Conservation (phyloP, 768 basidiomycete genomes). For the Atractiella rhizophila region DNA sequence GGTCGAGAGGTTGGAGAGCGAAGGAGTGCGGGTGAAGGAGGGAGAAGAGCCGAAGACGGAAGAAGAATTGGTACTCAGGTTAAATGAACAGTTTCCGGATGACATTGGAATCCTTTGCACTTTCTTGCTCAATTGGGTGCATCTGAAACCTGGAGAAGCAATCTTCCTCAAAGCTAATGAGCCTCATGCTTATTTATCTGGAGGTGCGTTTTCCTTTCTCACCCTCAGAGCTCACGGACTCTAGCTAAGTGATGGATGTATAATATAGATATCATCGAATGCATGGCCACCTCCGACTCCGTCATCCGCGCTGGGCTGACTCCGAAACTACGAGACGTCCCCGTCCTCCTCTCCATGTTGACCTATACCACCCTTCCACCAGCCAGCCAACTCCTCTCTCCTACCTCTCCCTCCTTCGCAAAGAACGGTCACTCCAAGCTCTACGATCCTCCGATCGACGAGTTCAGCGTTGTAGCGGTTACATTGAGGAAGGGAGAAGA, state of each 20-base stretch:
- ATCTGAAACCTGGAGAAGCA: constrained; percentile 54
- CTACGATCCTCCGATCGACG: constrained; percentile 78
- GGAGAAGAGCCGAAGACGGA: constrained; percentile 24
- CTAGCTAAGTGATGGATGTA: not conserved
- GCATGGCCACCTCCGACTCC: constrained; percentile 97
- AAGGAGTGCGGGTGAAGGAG: constrained; percentile 25
- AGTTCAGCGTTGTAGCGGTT: constrained; percentile 62
- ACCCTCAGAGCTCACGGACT: not conserved
- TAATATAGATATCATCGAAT: constrained; percentile 70
- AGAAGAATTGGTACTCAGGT: constrained; percentile 30
- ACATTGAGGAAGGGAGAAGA: constrained; percentile 24
- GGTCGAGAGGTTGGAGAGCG: constrained; percentile 35
- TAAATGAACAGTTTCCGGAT: constrained; percentile 49
- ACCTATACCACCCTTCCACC: constrained; percentile 55
- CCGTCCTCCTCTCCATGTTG: constrained; percentile 60
- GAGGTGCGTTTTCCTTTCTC: constrained; percentile 33
- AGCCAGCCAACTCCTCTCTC: constrained; percentile 41
- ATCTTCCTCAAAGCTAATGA: constrained; percentile 89
- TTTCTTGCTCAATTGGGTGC: constrained; percentile 65
- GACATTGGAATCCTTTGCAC: constrained; percentile 86
- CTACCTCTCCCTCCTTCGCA: constrained; percentile 20
- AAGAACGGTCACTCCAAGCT: constrained; percentile 26
- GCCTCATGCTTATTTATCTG: constrained; percentile 84
- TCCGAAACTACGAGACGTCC: constrained; percentile 80
- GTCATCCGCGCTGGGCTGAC: constrained; percentile 96